A percentile compares a stretch with the other conserved stretches of the same genome.
phyloP scores from a whole-genome alignment of 1,139 yeast genomes.

The Nakaseomyces kungkrabaensis region DNA sequence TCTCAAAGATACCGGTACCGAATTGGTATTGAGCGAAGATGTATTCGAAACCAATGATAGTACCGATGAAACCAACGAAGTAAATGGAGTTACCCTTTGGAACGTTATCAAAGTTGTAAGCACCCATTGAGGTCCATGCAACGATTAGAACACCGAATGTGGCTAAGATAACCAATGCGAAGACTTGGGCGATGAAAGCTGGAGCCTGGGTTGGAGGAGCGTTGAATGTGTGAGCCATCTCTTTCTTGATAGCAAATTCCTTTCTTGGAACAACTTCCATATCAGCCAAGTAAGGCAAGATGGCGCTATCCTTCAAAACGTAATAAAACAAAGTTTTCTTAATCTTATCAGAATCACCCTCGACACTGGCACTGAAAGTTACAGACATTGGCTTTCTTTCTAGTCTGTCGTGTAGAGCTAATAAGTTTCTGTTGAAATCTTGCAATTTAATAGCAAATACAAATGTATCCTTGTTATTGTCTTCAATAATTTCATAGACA shows the following conservation, averaged over 20 bases:
- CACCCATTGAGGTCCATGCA: conserved; percentile 41
- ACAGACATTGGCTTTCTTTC: conserved; percentile 10
- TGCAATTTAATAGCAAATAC: background rate
- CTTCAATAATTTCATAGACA: background rate
- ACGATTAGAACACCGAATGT: conserved; percentile 38
- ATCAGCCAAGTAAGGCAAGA: conserved; percentile 2
- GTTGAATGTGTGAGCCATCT: conserved; percentile 2
- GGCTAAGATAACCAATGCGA: conserved; percentile 7
- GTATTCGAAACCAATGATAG: conserved; percentile 51
- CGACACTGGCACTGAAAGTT: conserved; percentile 11
- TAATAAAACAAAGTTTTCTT: background rate
- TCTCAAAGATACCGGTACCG: conserved; percentile 61
- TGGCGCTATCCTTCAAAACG: background rate
- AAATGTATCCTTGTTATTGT: background rate
- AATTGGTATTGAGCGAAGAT: conserved; percentile 60
- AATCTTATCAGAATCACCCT: background rate
- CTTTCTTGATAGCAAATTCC: background rate
- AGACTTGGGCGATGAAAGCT: background rate
- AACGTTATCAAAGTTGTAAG: conserved; percentile 36
- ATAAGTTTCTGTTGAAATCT: background rate
- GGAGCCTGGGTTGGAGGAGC: background rate
- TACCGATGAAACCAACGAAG: conserved; percentile 38
- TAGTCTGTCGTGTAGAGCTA: background rate
- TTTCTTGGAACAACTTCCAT: background rate
- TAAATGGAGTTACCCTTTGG: conserved; percentile 22